Base-by-base conservation (phyloP, 306 rosid genomes). In the Pachyrhizus erosus region DNA sequence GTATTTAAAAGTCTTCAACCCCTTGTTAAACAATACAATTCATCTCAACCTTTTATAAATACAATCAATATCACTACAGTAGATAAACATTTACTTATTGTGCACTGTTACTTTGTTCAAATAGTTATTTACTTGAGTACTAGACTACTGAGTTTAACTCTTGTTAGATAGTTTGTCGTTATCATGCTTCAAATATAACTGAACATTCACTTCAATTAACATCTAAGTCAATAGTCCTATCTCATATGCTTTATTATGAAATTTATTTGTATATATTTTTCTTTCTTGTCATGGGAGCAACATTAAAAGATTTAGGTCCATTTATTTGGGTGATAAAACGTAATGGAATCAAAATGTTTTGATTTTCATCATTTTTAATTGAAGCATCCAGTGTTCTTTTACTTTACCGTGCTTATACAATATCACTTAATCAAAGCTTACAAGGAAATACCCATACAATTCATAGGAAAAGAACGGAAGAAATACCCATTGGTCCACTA, bases 361-460 rank as follows among this genome's bases (percentile, higher is more conserved):
- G 26, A n/a, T 62, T 61, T 48, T 69, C 17, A n/a, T 14, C 34
- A n/a, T 48, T 7, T 51, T 65, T 13, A 1, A 26, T 64, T 14
- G 70, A 64, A 20, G 5, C 68, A n/a, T 66, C 23, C 4, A 37
- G 29, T 73, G 24, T 48, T 20, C 14, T 54, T 71, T 65, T 23
- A 37, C 78, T 11, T 57, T 39, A 26, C 11, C 15, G 23, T 23
- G 9, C 49, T 54, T 54, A 54, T 20, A 54, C 13, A 60, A 49
- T 21, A 14, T 57, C n/a, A 75, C 70, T 17, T 34, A 51, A 55
- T 60, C 29, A 45, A 77, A 77, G 60, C 60, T 76, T 57, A 3
- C 17, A 8, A 54, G 13, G 62, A 29, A 20, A 52, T 20, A 20
- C 12, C 3, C 14, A 8, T 3, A 18, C 12, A 20, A 18, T 52